Evolutionary conservation across 495 filamentous ascomycete genomes (phyloP).

Genomic region (Podospora tetraspora): DNA sequence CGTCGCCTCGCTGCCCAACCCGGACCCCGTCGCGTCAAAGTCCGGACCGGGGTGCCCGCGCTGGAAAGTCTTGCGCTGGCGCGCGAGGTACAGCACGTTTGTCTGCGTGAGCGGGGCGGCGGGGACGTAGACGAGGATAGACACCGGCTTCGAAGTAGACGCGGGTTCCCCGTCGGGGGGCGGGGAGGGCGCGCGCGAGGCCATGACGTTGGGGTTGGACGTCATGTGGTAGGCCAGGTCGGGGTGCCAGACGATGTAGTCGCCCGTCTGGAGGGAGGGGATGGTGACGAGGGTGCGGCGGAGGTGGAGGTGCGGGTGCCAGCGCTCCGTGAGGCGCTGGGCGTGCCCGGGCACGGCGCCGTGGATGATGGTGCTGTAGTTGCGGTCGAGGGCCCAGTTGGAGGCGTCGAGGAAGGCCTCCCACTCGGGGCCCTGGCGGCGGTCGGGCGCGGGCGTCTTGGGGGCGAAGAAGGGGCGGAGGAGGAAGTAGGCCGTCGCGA

Average conservation of each 20-base stretch:
- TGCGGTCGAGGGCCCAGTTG: slow-evolving; percentile 52
- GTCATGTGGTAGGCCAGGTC: slow-evolving; percentile 55
- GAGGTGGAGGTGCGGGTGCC: slow-evolving; percentile 77
- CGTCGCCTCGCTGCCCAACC: slow-evolving; percentile 42
- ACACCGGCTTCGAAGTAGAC: slow-evolving; percentile 18
- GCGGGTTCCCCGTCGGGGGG: slow-evolving; percentile 18
- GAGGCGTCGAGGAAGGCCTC: slow-evolving; percentile 48
- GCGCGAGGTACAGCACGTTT: slow-evolving; percentile 69
- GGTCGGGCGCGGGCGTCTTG: slow-evolving; percentile 38
- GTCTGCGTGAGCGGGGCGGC: slow-evolving; percentile 74
- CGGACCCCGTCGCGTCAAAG: slow-evolving; percentile 53
- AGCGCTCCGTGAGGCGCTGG: slow-evolving; percentile 69
- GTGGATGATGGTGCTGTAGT: slow-evolving; percentile 59
- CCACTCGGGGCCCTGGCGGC: slow-evolving; percentile 34
- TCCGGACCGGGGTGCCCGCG: slow-evolving; percentile 64
- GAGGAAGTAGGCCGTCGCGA: slow-evolving; percentile 81
- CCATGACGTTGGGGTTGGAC: slow-evolving; percentile 37
- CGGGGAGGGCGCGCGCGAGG: slow-evolving; percentile 32
- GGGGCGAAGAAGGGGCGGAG: slow-evolving; percentile 80
- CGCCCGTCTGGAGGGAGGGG: slow-evolving; percentile 71
- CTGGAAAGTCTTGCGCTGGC: slow-evolving; percentile 68
- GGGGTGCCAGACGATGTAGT: slow-evolving; percentile 91
- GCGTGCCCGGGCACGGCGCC: slow-evolving; percentile 74
- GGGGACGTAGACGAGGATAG: slow-evolving; percentile 68
- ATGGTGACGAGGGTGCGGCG: slow-evolving; percentile 70